Percentiles rank a stretch among this genome's conserved stretches.
These are phyloP conservation scores for Hypoxylon cercidicola DNA, from an alignment of 495 filamentous ascomycete species.

Conservation along the genomic window DNA sequence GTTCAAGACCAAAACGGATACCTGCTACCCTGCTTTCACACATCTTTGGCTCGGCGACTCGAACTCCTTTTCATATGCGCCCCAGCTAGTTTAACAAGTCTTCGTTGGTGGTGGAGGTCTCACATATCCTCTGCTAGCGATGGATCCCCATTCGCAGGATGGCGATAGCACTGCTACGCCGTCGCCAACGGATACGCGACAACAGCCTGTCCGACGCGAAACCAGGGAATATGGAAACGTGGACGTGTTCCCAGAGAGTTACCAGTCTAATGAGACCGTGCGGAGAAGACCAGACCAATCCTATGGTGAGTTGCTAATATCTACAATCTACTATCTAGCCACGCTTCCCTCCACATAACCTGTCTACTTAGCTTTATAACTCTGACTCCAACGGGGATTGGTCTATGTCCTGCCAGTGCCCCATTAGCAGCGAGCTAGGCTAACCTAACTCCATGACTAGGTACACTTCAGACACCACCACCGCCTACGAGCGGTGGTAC, in stretches of 20 bases:
- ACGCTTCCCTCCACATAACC: conserved; percentile 22
- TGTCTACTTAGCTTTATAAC: conserved; percentile 24
- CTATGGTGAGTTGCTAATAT: conserved; percentile 53
- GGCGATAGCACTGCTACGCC: conserved; percentile 45
- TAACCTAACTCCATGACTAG: conserved; percentile 42
- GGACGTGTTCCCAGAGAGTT: conserved; percentile 50
- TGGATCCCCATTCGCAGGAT: conserved; percentile 52
- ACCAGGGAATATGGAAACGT: conserved; percentile 35
- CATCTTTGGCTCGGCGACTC: conserved; percentile 42
- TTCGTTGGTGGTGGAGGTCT: conserved; percentile 26
- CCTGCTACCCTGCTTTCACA: conserved; percentile 24
- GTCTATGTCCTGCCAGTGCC: conserved; percentile 21
- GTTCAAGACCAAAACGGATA: conserved; percentile 20
- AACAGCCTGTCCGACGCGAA: conserved; percentile 46
- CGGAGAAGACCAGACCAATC: conserved; percentile 56
- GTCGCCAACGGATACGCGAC: conserved; percentile 57
- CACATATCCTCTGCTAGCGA: conserved; percentile 36
- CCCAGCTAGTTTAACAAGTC: conserved; percentile 23
- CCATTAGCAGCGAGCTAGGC: conserved; percentile 12
- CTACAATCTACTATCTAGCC: neutral
- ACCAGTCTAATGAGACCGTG: conserved; percentile 60
- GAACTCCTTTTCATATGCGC: conserved; percentile 32
- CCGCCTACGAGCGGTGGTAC: conserved; percentile 29
- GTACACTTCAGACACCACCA: conserved; percentile 50
- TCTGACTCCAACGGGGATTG: conserved; percentile 9